A percentile compares a stretch with the other conserved stretches of the same genome.
Conservation (phyloP, 305 asterid species). For the Solanum hybrid region DNA sequence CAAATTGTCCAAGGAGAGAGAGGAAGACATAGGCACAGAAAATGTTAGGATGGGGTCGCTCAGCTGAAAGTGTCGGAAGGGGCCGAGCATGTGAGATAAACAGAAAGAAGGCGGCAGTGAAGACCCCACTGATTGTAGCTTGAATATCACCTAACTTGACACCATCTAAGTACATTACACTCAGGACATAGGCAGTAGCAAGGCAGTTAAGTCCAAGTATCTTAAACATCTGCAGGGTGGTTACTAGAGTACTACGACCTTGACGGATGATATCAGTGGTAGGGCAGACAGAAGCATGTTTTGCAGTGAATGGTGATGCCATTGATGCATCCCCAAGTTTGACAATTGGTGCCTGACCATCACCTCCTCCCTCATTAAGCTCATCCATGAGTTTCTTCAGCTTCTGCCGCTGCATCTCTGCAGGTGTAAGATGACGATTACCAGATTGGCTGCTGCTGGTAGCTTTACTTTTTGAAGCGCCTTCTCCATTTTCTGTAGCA, state of each 20-base stretch:
- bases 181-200: slow-evolving; percentile 91
- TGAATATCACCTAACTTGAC: slow-evolving; percentile 92
- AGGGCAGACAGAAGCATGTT: slow-evolving; percentile 93
- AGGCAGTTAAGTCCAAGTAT: slow-evolving; percentile 96
- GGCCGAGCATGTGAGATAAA: slow-evolving; percentile 96
- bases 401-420: slow-evolving; percentile 78
- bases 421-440: slow-evolving; percentile 72
- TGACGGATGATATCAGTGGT: slow-evolving; percentile 89
- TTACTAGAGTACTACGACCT: slow-evolving; percentile 94
- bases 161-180: slow-evolving; percentile 93
- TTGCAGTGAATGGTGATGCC: slow-evolving; percentile 98
- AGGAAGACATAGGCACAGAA: slow-evolving; percentile 86
- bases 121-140: slow-evolving; percentile 95
- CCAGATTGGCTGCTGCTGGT: slow-evolving; percentile 46
- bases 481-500: slow-evolving; percentile 34
- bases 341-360: slow-evolving; percentile 80
- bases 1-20: slow-evolving; percentile 87
- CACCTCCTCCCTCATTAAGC: slow-evolving; percentile 78
- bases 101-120: slow-evolving; percentile 92
- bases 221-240: slow-evolving; percentile 99
- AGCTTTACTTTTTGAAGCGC: slow-evolving; percentile 37
- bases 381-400: slow-evolving; percentile 88
- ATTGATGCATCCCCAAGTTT: slow-evolving; percentile 97
- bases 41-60: slow-evolving; percentile 92
- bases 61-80: slow-evolving; percentile 73